Conservation (phyloP, 352 stramenopile species). For the Phytophthora cactorum region DNA sequence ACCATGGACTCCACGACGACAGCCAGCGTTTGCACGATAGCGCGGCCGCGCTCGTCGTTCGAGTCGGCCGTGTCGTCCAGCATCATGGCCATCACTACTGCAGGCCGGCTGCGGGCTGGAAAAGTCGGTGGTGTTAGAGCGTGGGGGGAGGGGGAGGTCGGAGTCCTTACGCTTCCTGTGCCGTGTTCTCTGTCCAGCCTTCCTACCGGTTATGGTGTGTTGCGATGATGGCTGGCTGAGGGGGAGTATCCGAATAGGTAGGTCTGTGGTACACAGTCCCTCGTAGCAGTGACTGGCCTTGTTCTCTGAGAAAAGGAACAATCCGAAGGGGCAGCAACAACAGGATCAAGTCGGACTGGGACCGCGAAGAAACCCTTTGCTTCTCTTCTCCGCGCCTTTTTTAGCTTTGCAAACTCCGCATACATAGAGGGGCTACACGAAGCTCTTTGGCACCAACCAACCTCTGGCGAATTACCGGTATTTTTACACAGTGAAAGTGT, state of each 20-base stretch:
- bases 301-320: conserved; percentile 24
- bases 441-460: neutral
- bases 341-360: conserved; percentile 7
- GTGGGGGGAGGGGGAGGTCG: neutral
- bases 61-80: conserved; percentile 55
- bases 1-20: conserved; percentile 85
- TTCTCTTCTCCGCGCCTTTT: conserved; percentile 22
- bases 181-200: conserved; percentile 8
- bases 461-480: neutral
- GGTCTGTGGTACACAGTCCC: conserved; percentile 21
- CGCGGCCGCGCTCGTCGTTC: conserved; percentile 75
- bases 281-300: conserved; percentile 28
- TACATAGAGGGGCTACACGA: conserved; percentile 20
- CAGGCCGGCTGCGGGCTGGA: neutral
- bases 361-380: conserved; percentile 10
- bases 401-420: conserved; percentile 15
- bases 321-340: conserved; percentile 7
- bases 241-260: conserved; percentile 24
- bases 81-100: conserved; percentile 33
- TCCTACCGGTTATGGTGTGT: conserved; percentile 19
- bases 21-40: conserved; percentile 83
- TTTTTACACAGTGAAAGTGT: neutral
- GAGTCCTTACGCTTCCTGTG: conserved; percentile 2
- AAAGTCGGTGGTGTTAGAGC: neutral
- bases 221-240: conserved; percentile 36